These are phyloP conservation scores for Astrothelium subdiscretum DNA, from an alignment of 495 filamentous ascomycete genomes.

Conservation along the genomic window DNA sequence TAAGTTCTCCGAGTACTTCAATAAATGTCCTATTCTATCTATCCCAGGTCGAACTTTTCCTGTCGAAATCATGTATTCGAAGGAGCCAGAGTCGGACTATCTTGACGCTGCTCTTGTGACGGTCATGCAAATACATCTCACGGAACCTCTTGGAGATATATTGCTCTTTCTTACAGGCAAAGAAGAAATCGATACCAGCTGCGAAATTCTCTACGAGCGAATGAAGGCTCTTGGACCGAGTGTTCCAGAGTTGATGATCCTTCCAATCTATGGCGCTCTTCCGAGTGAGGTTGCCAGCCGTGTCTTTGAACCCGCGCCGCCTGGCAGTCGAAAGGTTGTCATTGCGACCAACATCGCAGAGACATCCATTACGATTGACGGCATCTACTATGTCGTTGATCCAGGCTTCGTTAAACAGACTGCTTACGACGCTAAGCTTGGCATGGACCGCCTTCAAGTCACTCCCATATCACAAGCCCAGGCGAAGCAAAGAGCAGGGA, in stretches of 20 bases:
- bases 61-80: slow-evolving; percentile 87
- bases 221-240: slow-evolving; percentile 91
- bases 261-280: slow-evolving; percentile 88
- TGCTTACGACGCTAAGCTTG: slow-evolving; percentile 90
- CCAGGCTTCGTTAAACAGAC: slow-evolving; percentile 98
- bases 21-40: slow-evolving; percentile 86
- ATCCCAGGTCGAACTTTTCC: slow-evolving; percentile 93
- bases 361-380: slow-evolving; percentile 93
- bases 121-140: slow-evolving; percentile 96
- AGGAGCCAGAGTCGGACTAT: slow-evolving; percentile 93
- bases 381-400: slow-evolving; percentile 95
- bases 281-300: slow-evolving; percentile 87
- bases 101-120: slow-evolving; percentile 90
- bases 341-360: slow-evolving; percentile 99
- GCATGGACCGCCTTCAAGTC: slow-evolving; percentile 93
- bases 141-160: slow-evolving; percentile 83
- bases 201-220: slow-evolving; percentile 83
- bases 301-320: slow-evolving; percentile 88
- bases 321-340: slow-evolving; percentile 84
- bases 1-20: slow-evolving; percentile 93
- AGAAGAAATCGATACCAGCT: slow-evolving; percentile 94
- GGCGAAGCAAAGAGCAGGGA: slow-evolving; percentile 82
- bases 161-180: slow-evolving; percentile 92
- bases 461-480: slow-evolving; percentile 95
- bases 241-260: slow-evolving; percentile 84